A percentile compares a stretch with the other conserved stretches of the same genome.
These are phyloP conservation scores for Ustilaginoidea virens DNA, from an alignment of 2,329 filamentous ascomycete species.

Conservation along the genomic window DNA sequence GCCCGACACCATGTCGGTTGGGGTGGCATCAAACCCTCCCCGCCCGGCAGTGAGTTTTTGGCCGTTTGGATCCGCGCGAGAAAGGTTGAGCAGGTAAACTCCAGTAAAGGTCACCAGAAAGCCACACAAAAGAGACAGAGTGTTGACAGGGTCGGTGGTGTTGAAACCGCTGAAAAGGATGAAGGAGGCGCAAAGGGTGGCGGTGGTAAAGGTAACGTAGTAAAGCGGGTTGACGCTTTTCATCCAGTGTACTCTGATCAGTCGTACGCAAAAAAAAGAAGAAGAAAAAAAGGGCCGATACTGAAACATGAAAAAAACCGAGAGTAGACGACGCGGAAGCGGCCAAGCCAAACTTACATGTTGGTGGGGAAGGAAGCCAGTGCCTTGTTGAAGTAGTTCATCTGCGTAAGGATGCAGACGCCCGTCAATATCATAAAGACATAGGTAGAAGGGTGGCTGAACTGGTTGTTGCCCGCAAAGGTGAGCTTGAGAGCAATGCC, in stretches of 20 bases:
- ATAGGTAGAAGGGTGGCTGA: constrained; percentile 87
- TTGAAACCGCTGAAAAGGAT: constrained; percentile 95
- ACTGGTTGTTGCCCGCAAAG: constrained; percentile 85
- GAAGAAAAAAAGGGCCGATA: too few species aligned
- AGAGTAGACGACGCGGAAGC: too few species aligned
- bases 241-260: too few species aligned
- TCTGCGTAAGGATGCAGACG: constrained; percentile 94
- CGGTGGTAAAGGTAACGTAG: constrained; percentile 95
- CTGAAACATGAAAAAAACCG: neutral
- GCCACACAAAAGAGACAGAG: constrained; percentile 77
- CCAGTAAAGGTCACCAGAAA: constrained; percentile 93
- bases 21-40: constrained; percentile 58
- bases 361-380: constrained; percentile 93
- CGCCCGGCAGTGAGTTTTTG: constrained; percentile 46
- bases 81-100: constrained; percentile 93
- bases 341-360: constrained; percentile 68
- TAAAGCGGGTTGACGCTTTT: constrained; percentile 83
- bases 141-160: constrained; percentile 81
- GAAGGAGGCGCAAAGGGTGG: constrained; percentile 85
- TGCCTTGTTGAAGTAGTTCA: constrained; percentile 99
- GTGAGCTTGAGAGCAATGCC: constrained; percentile 95
- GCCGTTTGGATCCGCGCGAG: constrained; percentile 76
- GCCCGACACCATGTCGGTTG: constrained; percentile 80
- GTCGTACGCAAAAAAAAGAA: too few species aligned
- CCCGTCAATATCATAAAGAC: constrained; percentile 88